Percentiles rank a stretch among this genome's conserved stretches.
Evolutionary conservation across 306 rosid genomes (phyloP).

Genomic region (Lablab purpureus): DNA sequence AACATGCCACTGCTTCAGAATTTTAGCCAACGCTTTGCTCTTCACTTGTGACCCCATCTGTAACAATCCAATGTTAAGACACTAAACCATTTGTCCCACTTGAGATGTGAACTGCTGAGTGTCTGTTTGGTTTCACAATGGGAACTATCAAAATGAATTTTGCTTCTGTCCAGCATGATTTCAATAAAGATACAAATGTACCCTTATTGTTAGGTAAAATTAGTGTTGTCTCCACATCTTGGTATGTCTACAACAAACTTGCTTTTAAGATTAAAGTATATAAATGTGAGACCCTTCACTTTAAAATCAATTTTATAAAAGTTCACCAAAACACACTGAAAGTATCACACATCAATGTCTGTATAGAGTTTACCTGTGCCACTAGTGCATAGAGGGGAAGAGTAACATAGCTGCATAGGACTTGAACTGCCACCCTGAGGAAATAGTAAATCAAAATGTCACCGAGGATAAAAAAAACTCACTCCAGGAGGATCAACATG

Average conservation of each 20-base stretch:
- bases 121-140: not conserved
- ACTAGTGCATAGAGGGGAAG: slow-evolving; percentile 37
- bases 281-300: not conserved
- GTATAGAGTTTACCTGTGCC: slow-evolving; percentile 12
- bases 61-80: slow-evolving; percentile 1
- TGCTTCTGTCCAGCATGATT: not conserved
- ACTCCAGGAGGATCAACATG: not conserved
- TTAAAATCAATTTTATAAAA: not conserved
- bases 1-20: slow-evolving; percentile 33
- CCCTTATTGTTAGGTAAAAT: not conserved
- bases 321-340: not conserved
- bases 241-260: not conserved
- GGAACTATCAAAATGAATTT: not conserved
- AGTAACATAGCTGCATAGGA: slow-evolving; percentile 3
- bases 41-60: slow-evolving; percentile 34
- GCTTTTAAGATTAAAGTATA: not conserved
- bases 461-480: not conserved
- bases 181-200: not conserved
- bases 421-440: slow-evolving; percentile 33
- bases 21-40: slow-evolving; percentile 31
- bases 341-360: not conserved
- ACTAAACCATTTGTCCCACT: not conserved
- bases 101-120: not conserved
- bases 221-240: not conserved
- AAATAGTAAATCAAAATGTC: slow-evolving; percentile 10